Percentiles rank a stretch among this genome's conserved stretches.
These are phyloP conservation scores for Delonix regia DNA, from an alignment of 306 rosid genomes.

Conservation along the genomic window DNA sequence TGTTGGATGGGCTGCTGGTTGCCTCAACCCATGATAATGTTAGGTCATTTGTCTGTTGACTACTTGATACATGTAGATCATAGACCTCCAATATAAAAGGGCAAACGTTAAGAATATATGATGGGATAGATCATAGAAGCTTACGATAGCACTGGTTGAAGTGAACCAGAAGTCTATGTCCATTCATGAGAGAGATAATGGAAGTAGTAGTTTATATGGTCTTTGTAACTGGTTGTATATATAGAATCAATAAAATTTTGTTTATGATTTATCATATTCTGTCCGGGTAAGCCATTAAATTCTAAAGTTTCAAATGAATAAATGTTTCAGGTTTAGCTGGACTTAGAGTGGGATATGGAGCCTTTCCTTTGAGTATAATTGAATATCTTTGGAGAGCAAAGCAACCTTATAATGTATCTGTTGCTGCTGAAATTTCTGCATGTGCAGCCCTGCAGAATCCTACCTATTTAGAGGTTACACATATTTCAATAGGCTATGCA, in stretches of 20 bases:
- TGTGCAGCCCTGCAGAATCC: slow-evolving; percentile 94
- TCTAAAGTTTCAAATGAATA: slow-evolving; percentile 22
- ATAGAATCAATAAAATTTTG: not conserved
- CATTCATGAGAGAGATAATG: no score
- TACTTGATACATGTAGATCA: no score
- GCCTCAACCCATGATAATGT: no score
- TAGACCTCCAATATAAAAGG: no score
- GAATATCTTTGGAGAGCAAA: slow-evolving; percentile 95
- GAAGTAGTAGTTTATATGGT: no score
- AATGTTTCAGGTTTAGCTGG: slow-evolving; percentile 86
- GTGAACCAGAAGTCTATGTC: no score
- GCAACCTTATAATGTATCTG: slow-evolving; percentile 96
- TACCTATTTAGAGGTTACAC: slow-evolving; percentile 73
- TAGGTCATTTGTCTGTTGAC: no score
- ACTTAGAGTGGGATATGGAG: slow-evolving; percentile 97
- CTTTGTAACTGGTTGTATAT: not conserved
- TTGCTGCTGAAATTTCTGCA: slow-evolving; percentile 93
- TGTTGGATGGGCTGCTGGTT: not conserved
- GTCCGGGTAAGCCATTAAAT: not conserved
- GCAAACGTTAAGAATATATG: no score
- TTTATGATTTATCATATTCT: not conserved
- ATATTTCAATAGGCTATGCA: not conserved
- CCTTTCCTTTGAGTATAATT: slow-evolving; percentile 82
- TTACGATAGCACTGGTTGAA: no score
- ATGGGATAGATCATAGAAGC: no score